phyloP scores from a whole-genome alignment of 2,329 filamentous ascomycete genomes.

The Neocatenulostroma microsporum region DNA sequence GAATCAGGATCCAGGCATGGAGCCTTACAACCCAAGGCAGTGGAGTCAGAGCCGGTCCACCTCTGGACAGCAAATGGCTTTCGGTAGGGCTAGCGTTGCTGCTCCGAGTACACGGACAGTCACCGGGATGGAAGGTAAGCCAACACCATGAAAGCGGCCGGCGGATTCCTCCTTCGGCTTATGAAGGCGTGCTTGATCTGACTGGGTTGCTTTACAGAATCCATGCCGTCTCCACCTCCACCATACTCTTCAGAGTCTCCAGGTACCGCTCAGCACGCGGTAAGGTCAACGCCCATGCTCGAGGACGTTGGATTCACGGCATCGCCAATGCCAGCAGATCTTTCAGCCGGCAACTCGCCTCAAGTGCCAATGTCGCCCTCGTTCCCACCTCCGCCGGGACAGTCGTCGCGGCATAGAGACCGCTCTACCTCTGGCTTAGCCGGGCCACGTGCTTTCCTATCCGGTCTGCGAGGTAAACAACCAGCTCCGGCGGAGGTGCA shows the following conservation, averaged over 20 bases:
- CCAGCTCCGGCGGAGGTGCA: conserved; percentile 15
- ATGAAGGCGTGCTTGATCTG: conserved; percentile 5
- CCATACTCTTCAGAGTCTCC: conserved; percentile 42
- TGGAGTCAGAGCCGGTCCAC: conserved; percentile 36
- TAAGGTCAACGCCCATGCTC: conserved; percentile 32
- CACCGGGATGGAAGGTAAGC: conserved; percentile 45
- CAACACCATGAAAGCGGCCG: not conserved
- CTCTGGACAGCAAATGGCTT: conserved; percentile 31
- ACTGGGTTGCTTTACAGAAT: conserved; percentile 26
- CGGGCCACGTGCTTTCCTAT: conserved; percentile 22
- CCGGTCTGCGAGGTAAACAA: conserved; percentile 27
- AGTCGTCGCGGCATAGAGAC: conserved; percentile 33
- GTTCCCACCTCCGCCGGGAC: conserved; percentile 29
- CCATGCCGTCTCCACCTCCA: conserved; percentile 44
- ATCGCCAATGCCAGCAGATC: conserved; percentile 24
- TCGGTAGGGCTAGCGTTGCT: conserved; percentile 22
- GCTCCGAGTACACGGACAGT: conserved; percentile 33
- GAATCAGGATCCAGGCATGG: conserved; percentile 28
- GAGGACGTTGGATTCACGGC: conserved; percentile 30
- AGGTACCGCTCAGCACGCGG: conserved; percentile 29
- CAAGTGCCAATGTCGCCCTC: conserved; percentile 23
- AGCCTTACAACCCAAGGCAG: conserved; percentile 44
- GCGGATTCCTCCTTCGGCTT: conserved; percentile 9
- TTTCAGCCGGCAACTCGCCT: conserved; percentile 25
- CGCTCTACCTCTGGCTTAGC: conserved; percentile 32